A percentile compares a stretch with the other conserved stretches of the same genome.
Evolutionary conservation across 805 yeast species (phyloP).

Genomic region (Saccharomycopsis selenospora): DNA sequence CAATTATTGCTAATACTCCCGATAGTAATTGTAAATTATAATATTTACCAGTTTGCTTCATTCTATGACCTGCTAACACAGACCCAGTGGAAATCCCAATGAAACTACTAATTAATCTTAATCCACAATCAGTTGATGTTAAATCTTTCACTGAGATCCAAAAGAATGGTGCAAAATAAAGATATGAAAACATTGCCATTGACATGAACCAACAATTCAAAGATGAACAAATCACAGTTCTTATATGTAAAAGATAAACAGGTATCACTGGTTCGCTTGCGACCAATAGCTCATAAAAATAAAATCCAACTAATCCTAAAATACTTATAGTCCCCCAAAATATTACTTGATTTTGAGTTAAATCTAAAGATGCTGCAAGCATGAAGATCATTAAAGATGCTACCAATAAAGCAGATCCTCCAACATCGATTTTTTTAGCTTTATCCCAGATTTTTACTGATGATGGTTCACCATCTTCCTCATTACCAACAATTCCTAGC

Average conservation of each 20-base stretch:
- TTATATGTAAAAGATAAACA: constrained; percentile 44
- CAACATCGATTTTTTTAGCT: constrained; percentile 54
- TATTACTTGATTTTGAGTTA: constrained; percentile 38
- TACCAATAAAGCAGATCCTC: constrained; percentile 59
- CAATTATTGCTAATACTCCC: constrained; percentile 40
- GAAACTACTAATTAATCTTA: constrained; percentile 51
- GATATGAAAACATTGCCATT: constrained; percentile 55
- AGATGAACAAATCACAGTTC: constrained; percentile 59
- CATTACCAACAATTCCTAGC: constrained; percentile 40
- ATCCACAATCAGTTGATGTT: constrained; percentile 50
- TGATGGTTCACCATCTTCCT: no score
- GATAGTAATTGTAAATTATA: constrained; percentile 38
- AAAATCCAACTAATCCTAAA: constrained; percentile 35
- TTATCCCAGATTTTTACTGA: constrained; percentile 39
- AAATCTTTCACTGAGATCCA: constrained; percentile 47
- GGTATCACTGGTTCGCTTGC: constrained; percentile 67
- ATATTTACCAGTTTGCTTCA: constrained; percentile 63
- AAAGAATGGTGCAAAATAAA: constrained; percentile 68
- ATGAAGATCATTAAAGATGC: constrained; percentile 49
- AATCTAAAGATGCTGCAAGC: constrained; percentile 53
- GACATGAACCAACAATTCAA: constrained; percentile 64
- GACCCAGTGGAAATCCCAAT: constrained; percentile 64
- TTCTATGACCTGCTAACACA: constrained; percentile 55
- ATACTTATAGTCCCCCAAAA: constrained; percentile 36
- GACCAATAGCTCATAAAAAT: constrained; percentile 41